These are phyloP conservation scores for Selaginella moellendorffii DNA, from an alignment of 75 land plant genomes.

Conservation along the genomic window DNA sequence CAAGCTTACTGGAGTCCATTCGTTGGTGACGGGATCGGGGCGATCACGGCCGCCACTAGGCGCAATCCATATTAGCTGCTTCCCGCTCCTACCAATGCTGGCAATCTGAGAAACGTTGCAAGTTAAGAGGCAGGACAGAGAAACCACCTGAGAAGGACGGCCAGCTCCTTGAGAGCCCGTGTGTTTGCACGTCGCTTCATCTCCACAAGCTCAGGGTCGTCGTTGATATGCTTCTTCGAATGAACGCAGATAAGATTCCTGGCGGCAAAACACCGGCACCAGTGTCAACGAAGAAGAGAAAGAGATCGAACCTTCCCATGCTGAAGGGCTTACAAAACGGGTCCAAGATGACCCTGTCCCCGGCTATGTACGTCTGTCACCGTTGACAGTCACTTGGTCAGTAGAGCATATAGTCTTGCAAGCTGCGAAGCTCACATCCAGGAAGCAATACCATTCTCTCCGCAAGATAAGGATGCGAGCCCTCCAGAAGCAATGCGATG, in stretches of 20 bases:
- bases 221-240: slow-evolving; percentile 86
- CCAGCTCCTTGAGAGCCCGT: slow-evolving; percentile 68
- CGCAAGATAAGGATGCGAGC: slow-evolving; percentile 45
- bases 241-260: slow-evolving; percentile 94
- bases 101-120: background rate
- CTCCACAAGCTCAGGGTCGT: slow-evolving; percentile 67
- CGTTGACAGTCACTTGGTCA: background rate
- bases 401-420: too few species aligned
- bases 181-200: slow-evolving; percentile 78
- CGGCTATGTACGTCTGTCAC: slow-evolving; percentile 72
- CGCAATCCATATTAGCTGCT: slow-evolving; percentile 84
- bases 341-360: slow-evolving; percentile 85
- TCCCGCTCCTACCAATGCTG: slow-evolving; percentile 39
- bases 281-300: background rate
- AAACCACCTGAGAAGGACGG: slow-evolving; percentile 57
- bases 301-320: slow-evolving; percentile 72
- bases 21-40: slow-evolving; percentile 56
- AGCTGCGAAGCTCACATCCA: background rate
- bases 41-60: slow-evolving; percentile 99
- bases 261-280: background rate
- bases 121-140: slow-evolving; percentile 3
- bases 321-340: slow-evolving; percentile 97
- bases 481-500: slow-evolving; percentile 71
- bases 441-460: slow-evolving; percentile 58
- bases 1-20: slow-evolving; percentile 71